Percentiles rank a stretch among this genome's conserved stretches.
These are phyloP conservation scores for Lomentospora prolificans DNA, from an alignment of 2,329 filamentous ascomycete species.

Conservation along the genomic window DNA sequence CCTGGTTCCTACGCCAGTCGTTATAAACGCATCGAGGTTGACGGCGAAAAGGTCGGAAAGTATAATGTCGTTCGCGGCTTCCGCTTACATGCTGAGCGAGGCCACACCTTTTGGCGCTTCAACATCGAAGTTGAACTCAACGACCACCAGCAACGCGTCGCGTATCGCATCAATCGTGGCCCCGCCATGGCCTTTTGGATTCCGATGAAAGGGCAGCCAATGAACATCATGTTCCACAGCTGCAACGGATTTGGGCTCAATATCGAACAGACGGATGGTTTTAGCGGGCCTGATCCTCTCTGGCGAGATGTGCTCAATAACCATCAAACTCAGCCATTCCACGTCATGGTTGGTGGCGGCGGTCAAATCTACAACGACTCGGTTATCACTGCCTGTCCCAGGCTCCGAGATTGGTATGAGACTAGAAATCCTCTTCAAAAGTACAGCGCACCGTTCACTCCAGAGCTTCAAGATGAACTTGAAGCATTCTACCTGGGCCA, in stretches of 20 bases:
- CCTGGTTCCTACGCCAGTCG: slow-evolving; percentile 45
- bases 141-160: slow-evolving; percentile 70
- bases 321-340: slow-evolving; percentile 86
- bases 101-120: slow-evolving; percentile 95
- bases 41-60: slow-evolving; percentile 73
- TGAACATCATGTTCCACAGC: slow-evolving; percentile 99
- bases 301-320: slow-evolving; percentile 94
- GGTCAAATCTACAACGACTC: slow-evolving; percentile 96
- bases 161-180: slow-evolving; percentile 90
- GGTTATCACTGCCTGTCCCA: slow-evolving; percentile 61
- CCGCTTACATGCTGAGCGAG: slow-evolving; percentile 73
- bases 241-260: slow-evolving; percentile 90
- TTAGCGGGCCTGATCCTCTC: slow-evolving; percentile 88
- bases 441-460: slow-evolving; percentile 65
- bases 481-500: slow-evolving; percentile 81
- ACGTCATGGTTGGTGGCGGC: slow-evolving; percentile 95
- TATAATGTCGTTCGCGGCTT: slow-evolving; percentile 77
- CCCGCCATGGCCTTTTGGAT: slow-evolving; percentile 92
- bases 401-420: slow-evolving; percentile 77
- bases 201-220: slow-evolving; percentile 68
- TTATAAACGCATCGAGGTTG: slow-evolving; percentile 42
- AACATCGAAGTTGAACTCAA: slow-evolving; percentile 85
- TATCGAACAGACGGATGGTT: slow-evolving; percentile 59
- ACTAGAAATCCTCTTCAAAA: slow-evolving; percentile 75
- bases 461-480: slow-evolving; percentile 77